These are phyloP conservation scores for Centaurea solstitialis DNA, from an alignment of 129 eudicot genomes.

Conservation along the genomic window DNA sequence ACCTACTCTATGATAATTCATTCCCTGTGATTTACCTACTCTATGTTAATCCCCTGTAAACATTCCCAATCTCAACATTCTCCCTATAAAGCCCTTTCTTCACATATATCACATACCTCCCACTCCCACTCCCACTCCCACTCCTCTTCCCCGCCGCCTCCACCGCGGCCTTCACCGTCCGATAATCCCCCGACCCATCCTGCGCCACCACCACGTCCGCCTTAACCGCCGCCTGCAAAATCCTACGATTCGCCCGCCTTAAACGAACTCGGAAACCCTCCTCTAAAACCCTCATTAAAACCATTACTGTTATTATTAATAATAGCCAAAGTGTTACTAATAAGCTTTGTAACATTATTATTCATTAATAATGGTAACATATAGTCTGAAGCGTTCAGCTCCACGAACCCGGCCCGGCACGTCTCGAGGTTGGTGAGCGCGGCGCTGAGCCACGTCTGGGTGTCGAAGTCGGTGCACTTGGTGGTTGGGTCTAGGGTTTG, in stretches of 20 bases:
- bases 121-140: too few species aligned
- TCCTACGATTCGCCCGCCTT: slow-evolving; percentile 37
- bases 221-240: slow-evolving; percentile 37
- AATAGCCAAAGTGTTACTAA: slow-evolving; percentile 46
- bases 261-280: slow-evolving; percentile 51
- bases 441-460: slow-evolving; percentile 79
- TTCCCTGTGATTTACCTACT: too few species aligned
- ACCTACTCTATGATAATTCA: too few species aligned
- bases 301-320: not conserved
- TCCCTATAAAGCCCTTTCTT: slow-evolving; percentile 51
- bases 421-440: slow-evolving; percentile 79
- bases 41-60: too few species aligned
- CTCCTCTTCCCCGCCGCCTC: slow-evolving; percentile 49
- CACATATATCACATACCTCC: slow-evolving; percentile 48
- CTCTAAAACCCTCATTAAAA: slow-evolving; percentile 20
- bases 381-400: slow-evolving; percentile 51
- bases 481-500: slow-evolving; percentile 44
- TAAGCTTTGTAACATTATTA: slow-evolving; percentile 51
- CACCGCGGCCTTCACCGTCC: slow-evolving; percentile 49
- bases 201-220: slow-evolving; percentile 59
- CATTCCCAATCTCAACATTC: slow-evolving; percentile 41
- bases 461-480: slow-evolving; percentile 53
- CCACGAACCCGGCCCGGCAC: slow-evolving; percentile 68
- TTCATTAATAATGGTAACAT: slow-evolving; percentile 51
- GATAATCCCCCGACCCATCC: slow-evolving; percentile 43